phyloP scores from a whole-genome alignment of 2,329 filamentous ascomycete species.

The Camillea tinctor region DNA sequence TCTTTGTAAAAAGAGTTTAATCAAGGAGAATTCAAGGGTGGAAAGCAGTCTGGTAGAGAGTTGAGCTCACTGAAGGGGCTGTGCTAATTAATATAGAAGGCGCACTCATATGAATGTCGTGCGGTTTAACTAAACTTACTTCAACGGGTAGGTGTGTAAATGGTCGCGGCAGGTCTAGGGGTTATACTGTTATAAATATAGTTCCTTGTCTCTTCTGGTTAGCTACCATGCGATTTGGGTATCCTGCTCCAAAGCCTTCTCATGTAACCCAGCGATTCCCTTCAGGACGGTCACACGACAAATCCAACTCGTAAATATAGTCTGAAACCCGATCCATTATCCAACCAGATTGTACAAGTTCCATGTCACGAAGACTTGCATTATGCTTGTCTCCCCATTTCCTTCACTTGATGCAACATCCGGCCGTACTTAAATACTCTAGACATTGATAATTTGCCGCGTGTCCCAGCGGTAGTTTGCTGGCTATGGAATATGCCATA shows the following conservation, averaged over 20 bases:
- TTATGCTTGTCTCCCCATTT: neutral
- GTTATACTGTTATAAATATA: no score
- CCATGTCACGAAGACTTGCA: neutral
- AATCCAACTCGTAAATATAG: conserved; percentile 8
- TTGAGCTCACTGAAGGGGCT: no score
- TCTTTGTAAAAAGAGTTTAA: no score
- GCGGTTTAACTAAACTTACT: no score
- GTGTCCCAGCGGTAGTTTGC: conserved; percentile 3
- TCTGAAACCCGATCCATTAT: conserved; percentile 2
- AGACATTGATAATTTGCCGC: conserved; percentile 2
- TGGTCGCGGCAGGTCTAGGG: no score
- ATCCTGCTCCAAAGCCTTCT: neutral
- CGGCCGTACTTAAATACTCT: neutral
- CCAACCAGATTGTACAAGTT: conserved; percentile 4
- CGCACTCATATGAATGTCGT: no score
- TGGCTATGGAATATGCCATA: conserved; percentile 3
- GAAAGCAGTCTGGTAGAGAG: no score
- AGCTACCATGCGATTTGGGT: neutral
- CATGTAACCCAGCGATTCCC: conserved; percentile 5
- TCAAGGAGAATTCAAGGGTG: no score
- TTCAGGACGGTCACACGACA: conserved; percentile 1
- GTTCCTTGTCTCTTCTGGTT: no score
- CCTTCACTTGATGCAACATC: conserved; percentile 1
- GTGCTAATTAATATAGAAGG: no score
- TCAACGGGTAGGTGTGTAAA: no score